Evolutionary conservation across 148 eudicot species (phyloP), one percentile per base, ranked within the genome.

Genomic region (Camellia sinensis): DNA sequence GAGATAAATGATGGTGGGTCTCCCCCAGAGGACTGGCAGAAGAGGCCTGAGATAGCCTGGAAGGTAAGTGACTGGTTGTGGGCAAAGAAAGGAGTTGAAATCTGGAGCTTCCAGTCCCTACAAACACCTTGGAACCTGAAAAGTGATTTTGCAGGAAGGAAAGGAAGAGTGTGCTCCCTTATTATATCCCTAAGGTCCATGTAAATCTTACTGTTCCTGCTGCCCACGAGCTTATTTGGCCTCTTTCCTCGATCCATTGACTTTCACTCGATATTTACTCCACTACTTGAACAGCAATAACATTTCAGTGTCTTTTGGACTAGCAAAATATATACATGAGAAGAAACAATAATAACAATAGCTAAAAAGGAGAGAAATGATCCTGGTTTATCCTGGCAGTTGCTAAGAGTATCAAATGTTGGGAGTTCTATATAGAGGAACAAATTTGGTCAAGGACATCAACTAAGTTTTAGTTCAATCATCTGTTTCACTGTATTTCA

Each of bases 141-240:
- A 77, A 90, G 87, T 21, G 93, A 80, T 84, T 91, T 91, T 41
- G 95, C 95, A 13, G 95, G 95, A 62, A 91, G 89, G 80, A 71
- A 90, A 67, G 82, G 84, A n/a, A 88, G 87, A 29, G 88, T 87
- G 61, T 86, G 79, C 82, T 90, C 93, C 83, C 86, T 85, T 67
- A 88, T 78, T 19, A 92, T 85, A 40, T 90, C 91, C 80, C 64
- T 85, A 7, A 91, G 79, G 77, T 92, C 93, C 91, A 90, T 87
- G 82, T 87, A 79, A 14, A 83, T 67, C 76, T 69, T 82, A n/a
- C 61, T 65, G 62, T 57, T 80, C 73, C 76, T 82, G 80, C 19
- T 64, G 37, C 17, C 22, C 60, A 74, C 54, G 45, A 85, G 40
- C 46, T 68, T 78, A 40, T 37, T 71, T 17, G 72, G 73, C 80